These are phyloP conservation scores for Cladosporium austrohemisphaericum DNA, from an alignment of 2,329 filamentous ascomycete genomes.

Conservation along the genomic window DNA sequence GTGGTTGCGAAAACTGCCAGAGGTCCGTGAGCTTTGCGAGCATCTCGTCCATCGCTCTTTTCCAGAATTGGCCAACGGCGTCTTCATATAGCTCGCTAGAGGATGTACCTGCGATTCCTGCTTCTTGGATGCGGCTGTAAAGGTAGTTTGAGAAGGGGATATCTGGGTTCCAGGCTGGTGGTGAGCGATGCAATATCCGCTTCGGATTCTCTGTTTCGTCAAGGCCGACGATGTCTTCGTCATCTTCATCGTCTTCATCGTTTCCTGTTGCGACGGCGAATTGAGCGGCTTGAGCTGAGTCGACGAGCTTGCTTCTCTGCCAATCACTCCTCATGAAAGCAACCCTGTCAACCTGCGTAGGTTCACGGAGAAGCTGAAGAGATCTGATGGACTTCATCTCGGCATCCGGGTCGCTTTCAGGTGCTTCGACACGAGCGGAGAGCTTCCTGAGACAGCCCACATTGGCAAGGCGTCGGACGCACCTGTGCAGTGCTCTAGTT, in stretches of 20 bases:
- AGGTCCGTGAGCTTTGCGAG: conserved; percentile 52
- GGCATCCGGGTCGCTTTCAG: conserved; percentile 18
- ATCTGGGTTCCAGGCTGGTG: conserved; percentile 55
- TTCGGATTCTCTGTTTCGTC: conserved; percentile 13
- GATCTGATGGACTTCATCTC: conserved; percentile 24
- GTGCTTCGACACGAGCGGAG: conserved; percentile 28
- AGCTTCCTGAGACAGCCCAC: conserved; percentile 39
- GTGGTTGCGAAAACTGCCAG: conserved; percentile 57
- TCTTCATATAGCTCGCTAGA: conserved; percentile 39
- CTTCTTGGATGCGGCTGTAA: conserved; percentile 45
- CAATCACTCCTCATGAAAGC: conserved; percentile 14
- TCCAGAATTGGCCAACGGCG: conserved; percentile 50
- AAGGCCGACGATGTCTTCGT: conserved; percentile 21
- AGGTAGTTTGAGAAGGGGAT: conserved; percentile 50
- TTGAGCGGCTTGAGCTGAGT: conserved; percentile 4
- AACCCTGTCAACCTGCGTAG: conserved; percentile 29
- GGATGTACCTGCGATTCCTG: conserved; percentile 49
- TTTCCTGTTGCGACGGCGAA: conserved; percentile 11
- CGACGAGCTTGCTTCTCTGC: conserved; percentile 11
- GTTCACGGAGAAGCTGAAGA: conserved; percentile 41
- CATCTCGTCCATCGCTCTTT: conserved; percentile 52
- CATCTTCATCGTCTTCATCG: conserved; percentile 20
- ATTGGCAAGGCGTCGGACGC: conserved; percentile 36
- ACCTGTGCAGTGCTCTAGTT: conserved; percentile 37
- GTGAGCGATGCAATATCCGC: conserved; percentile 28